These are phyloP conservation scores for Fusarium anthophilum DNA, from an alignment of 2,329 filamentous ascomycete species.

Conservation along the genomic window DNA sequence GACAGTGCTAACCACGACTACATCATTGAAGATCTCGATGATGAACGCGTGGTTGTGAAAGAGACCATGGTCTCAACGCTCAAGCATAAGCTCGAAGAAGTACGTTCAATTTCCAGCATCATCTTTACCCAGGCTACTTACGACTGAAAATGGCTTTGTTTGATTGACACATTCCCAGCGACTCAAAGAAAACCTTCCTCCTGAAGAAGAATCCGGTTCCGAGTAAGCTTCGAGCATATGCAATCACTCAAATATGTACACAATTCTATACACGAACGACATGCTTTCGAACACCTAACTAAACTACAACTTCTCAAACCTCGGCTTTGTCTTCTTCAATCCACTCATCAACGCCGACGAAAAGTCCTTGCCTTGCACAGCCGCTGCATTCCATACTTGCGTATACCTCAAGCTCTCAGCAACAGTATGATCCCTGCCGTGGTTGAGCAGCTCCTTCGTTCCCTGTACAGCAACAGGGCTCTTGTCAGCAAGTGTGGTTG, in stretches of 20 bases:
- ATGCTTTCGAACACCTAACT: background rate
- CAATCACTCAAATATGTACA: background rate
- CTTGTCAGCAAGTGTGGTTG: constrained; percentile 75
- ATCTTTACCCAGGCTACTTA: background rate
- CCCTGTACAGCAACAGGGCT: constrained; percentile 88
- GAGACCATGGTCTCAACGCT: constrained; percentile 75
- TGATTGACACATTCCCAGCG: constrained; percentile 48
- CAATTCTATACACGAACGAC: background rate
- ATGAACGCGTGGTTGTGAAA: constrained; percentile 78
- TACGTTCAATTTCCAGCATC: constrained; percentile 48
- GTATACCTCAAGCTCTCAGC: constrained; percentile 86
- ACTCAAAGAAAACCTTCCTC: constrained; percentile 62
- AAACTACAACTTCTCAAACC: constrained; percentile 81
- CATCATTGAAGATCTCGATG: constrained; percentile 83
- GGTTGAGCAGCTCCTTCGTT: constrained; percentile 88
- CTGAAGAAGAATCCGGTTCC: constrained; percentile 62
- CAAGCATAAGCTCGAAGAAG: constrained; percentile 75
- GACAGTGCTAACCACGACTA: constrained; percentile 75
- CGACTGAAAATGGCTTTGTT: background rate
- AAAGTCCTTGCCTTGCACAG: constrained; percentile 84
- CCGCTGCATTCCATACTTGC: constrained; percentile 84
- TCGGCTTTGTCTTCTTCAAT: constrained; percentile 80
- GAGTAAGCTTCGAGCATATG: constrained; percentile 46
- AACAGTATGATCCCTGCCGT: constrained; percentile 79
- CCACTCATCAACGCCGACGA: constrained; percentile 77